Percentiles rank a stretch among this genome's conserved stretches.
Evolutionary conservation across 2,329 filamentous ascomycete genomes (phyloP).

Genomic region (Xylariaceae sp.): DNA sequence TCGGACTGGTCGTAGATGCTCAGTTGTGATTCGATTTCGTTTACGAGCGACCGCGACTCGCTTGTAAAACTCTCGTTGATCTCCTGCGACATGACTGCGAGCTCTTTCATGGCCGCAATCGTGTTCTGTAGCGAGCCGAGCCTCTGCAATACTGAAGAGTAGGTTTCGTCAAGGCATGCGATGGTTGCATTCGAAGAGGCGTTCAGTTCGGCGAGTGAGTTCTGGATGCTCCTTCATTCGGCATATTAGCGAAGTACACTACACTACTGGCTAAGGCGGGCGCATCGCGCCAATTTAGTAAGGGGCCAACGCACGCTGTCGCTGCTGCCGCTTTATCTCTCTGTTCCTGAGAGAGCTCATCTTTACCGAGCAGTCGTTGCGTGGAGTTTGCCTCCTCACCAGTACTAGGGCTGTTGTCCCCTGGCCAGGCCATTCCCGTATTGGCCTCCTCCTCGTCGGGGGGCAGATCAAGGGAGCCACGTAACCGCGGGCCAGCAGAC

Average conservation of each 20-base stretch:
- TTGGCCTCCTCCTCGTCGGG: conserved; percentile 35
- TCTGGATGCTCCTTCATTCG: conserved; percentile 43
- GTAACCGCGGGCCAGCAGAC: conserved; percentile 29
- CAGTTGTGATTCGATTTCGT: conserved; percentile 57
- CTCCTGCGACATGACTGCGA: conserved; percentile 56
- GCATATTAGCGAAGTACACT: conserved; percentile 21
- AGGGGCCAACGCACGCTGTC: conserved; percentile 35
- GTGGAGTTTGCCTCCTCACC: conserved; percentile 14
- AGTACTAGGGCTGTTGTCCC: conserved; percentile 22
- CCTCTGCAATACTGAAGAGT: conserved; percentile 67
- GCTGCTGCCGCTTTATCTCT: conserved; percentile 36
- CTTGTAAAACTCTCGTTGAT: conserved; percentile 54
- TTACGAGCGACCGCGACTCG: conserved; percentile 54
- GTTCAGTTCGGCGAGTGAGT: conserved; percentile 49
- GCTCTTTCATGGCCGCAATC: conserved; percentile 57
- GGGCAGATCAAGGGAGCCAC: conserved; percentile 42
- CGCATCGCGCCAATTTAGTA: neutral
- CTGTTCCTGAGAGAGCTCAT: conserved; percentile 39
- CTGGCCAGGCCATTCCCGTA: conserved; percentile 36
- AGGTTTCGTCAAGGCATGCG: conserved; percentile 64
- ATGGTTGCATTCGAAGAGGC: conserved; percentile 58
- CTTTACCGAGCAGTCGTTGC: conserved; percentile 29
- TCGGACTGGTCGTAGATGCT: conserved; percentile 57
- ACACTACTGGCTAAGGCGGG: neutral
- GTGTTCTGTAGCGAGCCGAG: conserved; percentile 58